A percentile compares a stretch with the other conserved stretches of the same genome.
Evolutionary conservation across 2,329 filamentous ascomycete species (phyloP).

Genomic region (Leptographium lundbergii): DNA sequence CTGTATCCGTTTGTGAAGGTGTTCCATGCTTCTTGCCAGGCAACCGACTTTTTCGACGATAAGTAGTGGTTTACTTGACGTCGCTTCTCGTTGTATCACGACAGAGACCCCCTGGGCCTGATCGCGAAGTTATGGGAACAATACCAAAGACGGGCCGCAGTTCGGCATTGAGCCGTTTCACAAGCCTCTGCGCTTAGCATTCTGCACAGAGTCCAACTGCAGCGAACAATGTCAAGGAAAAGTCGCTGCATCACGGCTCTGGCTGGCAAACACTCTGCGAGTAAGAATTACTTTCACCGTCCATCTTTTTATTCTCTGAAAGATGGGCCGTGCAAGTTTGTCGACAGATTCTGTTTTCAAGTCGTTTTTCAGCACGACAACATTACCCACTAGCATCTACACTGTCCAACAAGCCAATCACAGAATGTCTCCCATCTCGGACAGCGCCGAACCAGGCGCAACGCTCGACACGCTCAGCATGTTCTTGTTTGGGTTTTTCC

Average conservation of each 20-base stretch:
- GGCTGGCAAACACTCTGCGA: background rate
- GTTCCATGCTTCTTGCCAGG: too few relatives aligned
- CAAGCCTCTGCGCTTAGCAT: background rate
- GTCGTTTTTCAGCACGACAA: background rate
- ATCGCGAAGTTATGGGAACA: background rate
- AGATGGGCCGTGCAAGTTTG: too few relatives aligned
- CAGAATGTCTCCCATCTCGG: background rate
- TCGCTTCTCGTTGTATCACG: too few relatives aligned
- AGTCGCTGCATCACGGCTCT: background rate
- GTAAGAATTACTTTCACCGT: background rate
- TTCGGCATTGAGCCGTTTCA: background rate
- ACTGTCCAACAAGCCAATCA: background rate
- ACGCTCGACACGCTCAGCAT: slow-evolving; percentile 8
- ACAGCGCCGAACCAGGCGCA: background rate
- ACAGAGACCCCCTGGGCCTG: too few relatives aligned
- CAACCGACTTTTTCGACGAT: too few relatives aligned
- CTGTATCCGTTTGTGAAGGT: too few relatives aligned
- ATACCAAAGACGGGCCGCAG: background rate
- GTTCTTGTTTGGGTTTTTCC: slow-evolving; percentile 11
- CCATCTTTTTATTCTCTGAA: too few relatives aligned
- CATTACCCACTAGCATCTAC: background rate
- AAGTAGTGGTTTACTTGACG: too few relatives aligned
- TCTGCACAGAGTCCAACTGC: background rate
- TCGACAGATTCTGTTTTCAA: too few relatives aligned
- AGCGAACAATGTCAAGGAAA: background rate